These are phyloP conservation scores for Tulasnella sp. DNA, from an alignment of 768 basidiomycete genomes.

Conservation along the genomic window DNA sequence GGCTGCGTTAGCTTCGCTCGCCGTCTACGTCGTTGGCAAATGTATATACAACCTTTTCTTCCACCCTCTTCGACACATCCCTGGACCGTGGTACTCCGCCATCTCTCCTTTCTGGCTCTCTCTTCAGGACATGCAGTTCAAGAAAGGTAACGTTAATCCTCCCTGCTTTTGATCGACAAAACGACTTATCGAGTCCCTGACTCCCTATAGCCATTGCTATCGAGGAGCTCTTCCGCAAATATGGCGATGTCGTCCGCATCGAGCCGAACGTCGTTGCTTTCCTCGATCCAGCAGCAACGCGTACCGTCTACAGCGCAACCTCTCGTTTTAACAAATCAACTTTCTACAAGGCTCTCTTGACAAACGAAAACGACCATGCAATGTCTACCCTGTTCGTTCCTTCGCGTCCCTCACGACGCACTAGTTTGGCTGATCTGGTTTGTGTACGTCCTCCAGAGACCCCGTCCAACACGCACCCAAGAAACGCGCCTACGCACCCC, in stretches of 20 bases:
- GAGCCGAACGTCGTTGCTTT: conserved; percentile 6
- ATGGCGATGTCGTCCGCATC: conserved; percentile 4
- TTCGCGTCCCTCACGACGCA: neutral
- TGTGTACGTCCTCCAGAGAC: neutral
- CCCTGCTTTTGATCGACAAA: too few relatives aligned
- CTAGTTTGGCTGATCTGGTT: neutral
- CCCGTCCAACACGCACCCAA: neutral
- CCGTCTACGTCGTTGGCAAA: neutral
- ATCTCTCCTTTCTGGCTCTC: conserved; percentile 1
- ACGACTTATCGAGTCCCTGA: too few relatives aligned
- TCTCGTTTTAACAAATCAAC: neutral
- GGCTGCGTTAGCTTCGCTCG: neutral
- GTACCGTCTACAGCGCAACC: neutral
- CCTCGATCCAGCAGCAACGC: neutral
- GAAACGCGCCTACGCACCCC: conserved; percentile 10
- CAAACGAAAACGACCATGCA: conserved; percentile 12
- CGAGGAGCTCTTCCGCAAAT: neutral
- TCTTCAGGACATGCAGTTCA: conserved; percentile 5
- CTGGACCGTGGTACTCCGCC: conserved; percentile 11
- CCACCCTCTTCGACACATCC: conserved; percentile 12
- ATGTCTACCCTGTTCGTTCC: conserved; percentile 7
- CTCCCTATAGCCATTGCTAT: neutral
- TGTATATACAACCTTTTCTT: conserved; percentile 10
- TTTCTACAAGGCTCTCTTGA: conserved; percentile 9
- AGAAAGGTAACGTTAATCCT: conserved; percentile 1